Conservation (phyloP, 805 yeast species). For the Zygosaccharomyces siamensis region DNA sequence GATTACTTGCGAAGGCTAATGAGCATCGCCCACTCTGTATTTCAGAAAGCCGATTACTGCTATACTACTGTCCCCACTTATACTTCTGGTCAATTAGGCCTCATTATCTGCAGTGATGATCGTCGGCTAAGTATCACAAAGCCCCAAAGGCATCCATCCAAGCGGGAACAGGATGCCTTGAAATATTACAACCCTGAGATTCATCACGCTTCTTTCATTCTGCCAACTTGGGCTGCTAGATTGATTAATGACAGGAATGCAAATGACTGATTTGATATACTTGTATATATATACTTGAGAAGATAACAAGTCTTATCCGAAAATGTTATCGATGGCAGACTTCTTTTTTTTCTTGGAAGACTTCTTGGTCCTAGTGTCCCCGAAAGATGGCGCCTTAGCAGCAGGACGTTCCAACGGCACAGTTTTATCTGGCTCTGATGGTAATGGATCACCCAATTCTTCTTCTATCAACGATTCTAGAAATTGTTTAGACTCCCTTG, state of each 20-base stretch:
- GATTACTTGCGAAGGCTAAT: constrained; percentile 46
- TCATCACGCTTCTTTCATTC: constrained; percentile 67
- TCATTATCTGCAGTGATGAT: constrained; percentile 66
- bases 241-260: constrained; percentile 18
- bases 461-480: constrained; percentile 20
- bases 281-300: constrained; percentile 18
- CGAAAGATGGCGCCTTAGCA: not conserved
- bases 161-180: constrained; percentile 46
- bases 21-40: constrained; percentile 48
- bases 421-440: constrained; percentile 13
- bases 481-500: not conserved
- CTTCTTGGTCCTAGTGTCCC: constrained; percentile 13
- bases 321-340: constrained; percentile 69
- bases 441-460: constrained; percentile 34
- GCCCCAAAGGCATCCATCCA: constrained; percentile 49
- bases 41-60: constrained; percentile 57
- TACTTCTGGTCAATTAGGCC: constrained; percentile 83
- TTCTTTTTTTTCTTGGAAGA: constrained; percentile 45
- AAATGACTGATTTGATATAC: not conserved
- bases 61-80: constrained; percentile 84
- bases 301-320: constrained; percentile 41
- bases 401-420: not conserved
- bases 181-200: constrained; percentile 62
- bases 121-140: constrained; percentile 39
- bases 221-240: constrained; percentile 73